Evolutionary conservation across 495 filamentous ascomycete species (phyloP).

Genomic region (Trichoderma virens): DNA sequence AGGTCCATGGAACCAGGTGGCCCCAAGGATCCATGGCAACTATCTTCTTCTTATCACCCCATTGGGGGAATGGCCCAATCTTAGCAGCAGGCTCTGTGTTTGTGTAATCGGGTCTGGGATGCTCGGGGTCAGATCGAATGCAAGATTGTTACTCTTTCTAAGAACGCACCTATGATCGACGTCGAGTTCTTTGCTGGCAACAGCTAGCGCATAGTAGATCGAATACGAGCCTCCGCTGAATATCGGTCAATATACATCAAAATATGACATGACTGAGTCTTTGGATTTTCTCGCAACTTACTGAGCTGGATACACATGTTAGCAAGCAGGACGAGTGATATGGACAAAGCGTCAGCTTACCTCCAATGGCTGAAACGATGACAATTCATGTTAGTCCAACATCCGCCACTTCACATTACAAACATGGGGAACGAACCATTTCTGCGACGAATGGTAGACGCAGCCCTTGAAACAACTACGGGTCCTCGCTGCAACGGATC

Average conservation of each 20-base stretch:
- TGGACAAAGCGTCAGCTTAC: constrained; percentile 21
- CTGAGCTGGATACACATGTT: constrained; percentile 50
- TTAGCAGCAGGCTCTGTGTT: constrained; percentile 87
- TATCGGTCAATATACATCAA: neutral
- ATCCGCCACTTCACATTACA: neutral
- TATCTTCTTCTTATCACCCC: constrained; percentile 88
- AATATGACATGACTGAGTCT: neutral
- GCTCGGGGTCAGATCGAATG: neutral
- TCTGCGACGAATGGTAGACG: constrained; percentile 69
- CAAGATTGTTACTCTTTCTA: neutral
- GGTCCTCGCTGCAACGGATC: constrained; percentile 73
- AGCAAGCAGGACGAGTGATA: constrained; percentile 12
- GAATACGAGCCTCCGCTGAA: constrained; percentile 79
- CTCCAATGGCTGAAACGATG: constrained; percentile 38
- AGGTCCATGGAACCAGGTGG: constrained; percentile 79
- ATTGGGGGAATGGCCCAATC: constrained; percentile 82
- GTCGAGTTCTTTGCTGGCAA: constrained; percentile 83
- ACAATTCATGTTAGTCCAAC: constrained; percentile 10
- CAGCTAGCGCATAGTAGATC: constrained; percentile 89
- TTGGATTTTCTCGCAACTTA: neutral
- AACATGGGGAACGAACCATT: constrained; percentile 54
- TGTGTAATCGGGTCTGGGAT: constrained; percentile 67
- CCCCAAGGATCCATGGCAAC: constrained; percentile 96
- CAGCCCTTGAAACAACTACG: constrained; percentile 77
- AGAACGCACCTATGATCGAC: constrained; percentile 57